Base-by-base conservation (phyloP, 345 rosid genomes). In the Nasturtium officinale region DNA sequence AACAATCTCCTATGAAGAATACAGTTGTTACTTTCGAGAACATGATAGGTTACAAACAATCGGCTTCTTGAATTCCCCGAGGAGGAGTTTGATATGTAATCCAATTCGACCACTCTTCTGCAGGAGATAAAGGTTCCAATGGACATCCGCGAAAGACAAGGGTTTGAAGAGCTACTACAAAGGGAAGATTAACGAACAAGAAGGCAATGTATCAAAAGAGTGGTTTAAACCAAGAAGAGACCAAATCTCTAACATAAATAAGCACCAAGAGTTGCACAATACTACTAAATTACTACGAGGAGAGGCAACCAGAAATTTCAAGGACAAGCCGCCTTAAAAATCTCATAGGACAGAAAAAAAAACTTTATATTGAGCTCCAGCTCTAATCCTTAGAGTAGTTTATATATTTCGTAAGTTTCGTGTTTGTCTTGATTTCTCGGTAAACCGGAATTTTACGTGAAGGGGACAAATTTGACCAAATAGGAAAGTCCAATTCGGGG, bases 141-240 rank as follows among this genome's bases (percentile, higher is more conserved):
- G 35, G 89, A 82, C 80, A 83, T 79, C 69, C 35, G 79, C 1
- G 84, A 79, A 13, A 81, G 79, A 74, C 81, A 75, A 61, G 80
- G 82, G 73, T 79, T 85, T 26, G 88, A 81, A 43, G 80, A 75
- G 60, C 25, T 23, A 23, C 96, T 90, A 86, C 82, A 83, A 64
- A 81, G 35, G 51, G 53, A 84, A 47, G 55, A 35, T 4, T 59
- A 21, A 70, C 57, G 23, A 58, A 47, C 50, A 62, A 78, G 72
- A 73, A 65, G 20, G 16, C 6, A 55, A 76, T 26, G 15, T 46
- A 61, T 30, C 3, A 40, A 32, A 33, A 52, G 8, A 16, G 18
- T 51, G 28, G 30, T 21, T 23, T 6, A 3, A 52, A 45, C 20
- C 30, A 52, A 61, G 16, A 40, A 51, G 52, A 25, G 16, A 50